phyloP scores from a whole-genome alignment of 2,329 filamentous ascomycete species.

The Chaetothyriales sp. region DNA sequence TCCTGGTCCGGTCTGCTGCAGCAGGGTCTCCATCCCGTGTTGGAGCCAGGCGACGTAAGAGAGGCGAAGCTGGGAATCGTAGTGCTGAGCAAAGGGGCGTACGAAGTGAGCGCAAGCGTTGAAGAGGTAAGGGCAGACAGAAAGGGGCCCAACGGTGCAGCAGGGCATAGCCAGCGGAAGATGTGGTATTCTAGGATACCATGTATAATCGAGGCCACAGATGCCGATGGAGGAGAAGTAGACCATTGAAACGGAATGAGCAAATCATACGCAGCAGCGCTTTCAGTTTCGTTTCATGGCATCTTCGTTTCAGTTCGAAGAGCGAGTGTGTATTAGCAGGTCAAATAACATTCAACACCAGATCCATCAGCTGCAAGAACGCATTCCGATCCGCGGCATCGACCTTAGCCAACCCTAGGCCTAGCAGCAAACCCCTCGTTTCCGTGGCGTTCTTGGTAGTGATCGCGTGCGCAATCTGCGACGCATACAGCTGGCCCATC shows the following conservation, averaged over 20 bases:
- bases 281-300: no score
- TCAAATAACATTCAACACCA: constrained; percentile 17
- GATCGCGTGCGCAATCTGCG: constrained; percentile 74
- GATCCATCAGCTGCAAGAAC: constrained; percentile 16
- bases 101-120: constrained; percentile 65
- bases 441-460: constrained; percentile 54
- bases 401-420: constrained; percentile 20
- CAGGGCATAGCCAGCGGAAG: constrained; percentile 15
- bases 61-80: constrained; percentile 57
- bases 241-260: background rate
- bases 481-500: constrained; percentile 74
- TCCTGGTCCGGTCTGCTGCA: constrained; percentile 78
- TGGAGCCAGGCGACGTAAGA: constrained; percentile 46
- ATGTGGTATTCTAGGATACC: constrained; percentile 23
- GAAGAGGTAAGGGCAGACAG: constrained; percentile 50
- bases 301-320: background rate
- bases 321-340: background rate
- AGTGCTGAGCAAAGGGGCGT: constrained; percentile 64
- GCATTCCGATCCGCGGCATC: constrained; percentile 14
- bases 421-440: constrained; percentile 43
- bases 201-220: constrained; percentile 21
- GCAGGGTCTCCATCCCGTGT: constrained; percentile 47
- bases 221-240: background rate
- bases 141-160: constrained; percentile 14
- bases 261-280: no score